A percentile compares a stretch with the other conserved stretches of the same genome.
phyloP scores from a whole-genome alignment of 371 early-diverging fungal species.

The Mucor velutinosus region DNA sequence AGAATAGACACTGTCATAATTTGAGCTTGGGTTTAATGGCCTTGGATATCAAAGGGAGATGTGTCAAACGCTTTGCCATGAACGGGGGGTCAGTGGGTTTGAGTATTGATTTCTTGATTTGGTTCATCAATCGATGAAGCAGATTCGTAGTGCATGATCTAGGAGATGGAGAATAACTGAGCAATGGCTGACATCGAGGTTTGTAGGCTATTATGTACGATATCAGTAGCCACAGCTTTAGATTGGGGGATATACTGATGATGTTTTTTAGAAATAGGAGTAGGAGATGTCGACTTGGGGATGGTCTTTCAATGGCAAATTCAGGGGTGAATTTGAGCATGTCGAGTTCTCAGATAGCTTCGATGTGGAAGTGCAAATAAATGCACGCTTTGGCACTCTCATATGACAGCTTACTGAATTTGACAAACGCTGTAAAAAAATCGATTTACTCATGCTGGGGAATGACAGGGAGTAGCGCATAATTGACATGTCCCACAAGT shows the following conservation, averaged over 20 bases:
- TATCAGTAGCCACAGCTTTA: background rate
- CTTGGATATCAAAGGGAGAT: background rate
- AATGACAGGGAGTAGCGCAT: background rate
- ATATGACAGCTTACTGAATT: background rate
- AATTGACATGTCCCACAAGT: background rate
- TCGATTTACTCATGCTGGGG: background rate
- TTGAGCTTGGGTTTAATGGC: background rate
- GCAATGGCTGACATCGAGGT: background rate
- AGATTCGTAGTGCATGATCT: background rate
- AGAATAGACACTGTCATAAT: background rate
- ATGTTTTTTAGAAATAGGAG: background rate
- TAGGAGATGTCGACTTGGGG: background rate
- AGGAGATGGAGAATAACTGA: background rate
- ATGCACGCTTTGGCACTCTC: background rate
- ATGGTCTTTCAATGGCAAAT: background rate
- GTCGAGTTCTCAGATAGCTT: background rate
- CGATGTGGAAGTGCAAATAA: background rate
- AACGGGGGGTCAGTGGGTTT: background rate
- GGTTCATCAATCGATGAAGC: background rate
- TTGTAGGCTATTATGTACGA: background rate
- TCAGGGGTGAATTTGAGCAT: background rate
- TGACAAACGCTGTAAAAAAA: background rate
- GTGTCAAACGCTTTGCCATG: background rate
- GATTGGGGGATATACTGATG: background rate
- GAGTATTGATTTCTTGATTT: background rate